A percentile compares a stretch with the other conserved stretches of the same genome.
Evolutionary conservation across 1,284 basidiomycete genomes (phyloP).

Genomic region (Schizophyllum commune): DNA sequence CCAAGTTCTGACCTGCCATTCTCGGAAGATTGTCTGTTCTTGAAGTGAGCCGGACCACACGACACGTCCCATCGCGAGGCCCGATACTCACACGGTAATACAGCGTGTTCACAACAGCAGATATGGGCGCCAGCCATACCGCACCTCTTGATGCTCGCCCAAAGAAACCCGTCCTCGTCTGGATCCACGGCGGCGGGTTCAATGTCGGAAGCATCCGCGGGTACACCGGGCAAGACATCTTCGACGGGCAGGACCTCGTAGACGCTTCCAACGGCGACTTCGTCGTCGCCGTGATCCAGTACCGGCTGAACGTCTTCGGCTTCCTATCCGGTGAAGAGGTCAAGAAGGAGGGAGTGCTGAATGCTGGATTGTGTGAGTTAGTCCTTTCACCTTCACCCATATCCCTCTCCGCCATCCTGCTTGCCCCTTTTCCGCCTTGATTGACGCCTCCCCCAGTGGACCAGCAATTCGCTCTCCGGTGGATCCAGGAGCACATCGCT

Average conservation of each 20-base stretch:
- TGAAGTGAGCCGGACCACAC: neutral
- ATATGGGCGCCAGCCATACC: neutral
- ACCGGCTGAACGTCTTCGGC: slow-evolving; percentile 29
- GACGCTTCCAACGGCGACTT: slow-evolving; percentile 12
- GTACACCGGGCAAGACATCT: slow-evolving; percentile 6
- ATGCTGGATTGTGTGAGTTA: slow-evolving; percentile 10
- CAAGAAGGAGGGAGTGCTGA: slow-evolving; percentile 6
- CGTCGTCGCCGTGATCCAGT: slow-evolving; percentile 27
- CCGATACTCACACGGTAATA: neutral
- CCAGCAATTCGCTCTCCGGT: slow-evolving; percentile 32
- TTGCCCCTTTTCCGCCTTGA: neutral
- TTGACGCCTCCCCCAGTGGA: slow-evolving; percentile 22
- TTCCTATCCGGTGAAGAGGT: slow-evolving; percentile 20
- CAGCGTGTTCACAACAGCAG: neutral
- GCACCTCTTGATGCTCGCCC: slow-evolving; percentile 4
- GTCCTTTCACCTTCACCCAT: too few species aligned
- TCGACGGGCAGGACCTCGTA: slow-evolving; percentile 14
- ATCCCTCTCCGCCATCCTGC: too few species aligned
- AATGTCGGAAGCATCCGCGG: slow-evolving; percentile 9
- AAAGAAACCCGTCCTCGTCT: slow-evolving; percentile 24
- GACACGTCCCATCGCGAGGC: neutral
- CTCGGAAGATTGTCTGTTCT: neutral
- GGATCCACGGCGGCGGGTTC: slow-evolving; percentile 26
- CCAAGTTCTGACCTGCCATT: neutral
- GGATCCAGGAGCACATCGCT: slow-evolving; percentile 25